Percentiles rank a stretch among this genome's conserved stretches.
phyloP scores from a whole-genome alignment of 768 basidiomycete species.

The Russula lepida region DNA sequence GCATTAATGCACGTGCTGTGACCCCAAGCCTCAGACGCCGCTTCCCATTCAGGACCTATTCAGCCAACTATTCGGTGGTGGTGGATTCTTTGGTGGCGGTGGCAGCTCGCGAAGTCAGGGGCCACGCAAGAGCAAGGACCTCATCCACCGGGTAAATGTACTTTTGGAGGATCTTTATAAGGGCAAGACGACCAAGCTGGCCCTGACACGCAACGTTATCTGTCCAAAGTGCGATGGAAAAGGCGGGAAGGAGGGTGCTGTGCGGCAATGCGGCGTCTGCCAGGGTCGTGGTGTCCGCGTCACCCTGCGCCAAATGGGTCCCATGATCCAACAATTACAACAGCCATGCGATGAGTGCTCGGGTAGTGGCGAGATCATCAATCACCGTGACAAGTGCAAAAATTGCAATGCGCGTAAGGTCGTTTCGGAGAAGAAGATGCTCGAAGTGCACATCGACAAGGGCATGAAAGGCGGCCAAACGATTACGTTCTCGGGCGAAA shows the following conservation, averaged over 20 bases:
- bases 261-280: slow-evolving; percentile 69
- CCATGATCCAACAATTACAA: slow-evolving; percentile 99
- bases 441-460: slow-evolving; percentile 98
- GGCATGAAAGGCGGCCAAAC: slow-evolving; percentile 95
- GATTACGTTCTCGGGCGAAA: slow-evolving; percentile 82
- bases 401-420: slow-evolving; percentile 95
- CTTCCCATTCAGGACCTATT: slow-evolving; percentile 66
- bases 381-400: slow-evolving; percentile 84
- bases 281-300: slow-evolving; percentile 86
- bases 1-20: background rate
- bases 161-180: slow-evolving; percentile 98
- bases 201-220: slow-evolving; percentile 90
- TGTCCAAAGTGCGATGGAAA: slow-evolving; percentile 92
- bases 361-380: slow-evolving; percentile 93
- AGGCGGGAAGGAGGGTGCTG: slow-evolving; percentile 96
- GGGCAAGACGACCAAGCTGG: slow-evolving; percentile 97
- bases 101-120: slow-evolving; percentile 49
- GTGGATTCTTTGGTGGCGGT: slow-evolving; percentile 67
- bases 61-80: slow-evolving; percentile 86
- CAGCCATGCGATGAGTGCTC: slow-evolving; percentile 89
- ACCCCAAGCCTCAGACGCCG: background rate
- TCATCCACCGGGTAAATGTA: slow-evolving; percentile 93
- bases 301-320: slow-evolving; percentile 93
- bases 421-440: slow-evolving; percentile 86
- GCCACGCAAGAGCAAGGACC: slow-evolving; percentile 92